These are phyloP conservation scores for Lipomyces spencermartinsiae DNA, from an alignment of 805 yeast species.

Conservation along the genomic window DNA sequence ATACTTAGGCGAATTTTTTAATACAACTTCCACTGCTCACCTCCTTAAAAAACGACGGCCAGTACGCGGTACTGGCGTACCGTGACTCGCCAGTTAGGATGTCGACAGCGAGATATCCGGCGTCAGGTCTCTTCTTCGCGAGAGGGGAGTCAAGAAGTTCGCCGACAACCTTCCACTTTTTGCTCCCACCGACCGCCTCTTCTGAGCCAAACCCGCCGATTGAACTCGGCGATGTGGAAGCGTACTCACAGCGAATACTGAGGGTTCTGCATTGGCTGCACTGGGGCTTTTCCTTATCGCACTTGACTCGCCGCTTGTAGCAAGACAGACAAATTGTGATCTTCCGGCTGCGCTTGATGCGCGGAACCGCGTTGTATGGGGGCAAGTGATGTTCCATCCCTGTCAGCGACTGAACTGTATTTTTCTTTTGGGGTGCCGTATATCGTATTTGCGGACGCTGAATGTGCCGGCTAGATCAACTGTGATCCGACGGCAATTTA, in stretches of 20 bases:
- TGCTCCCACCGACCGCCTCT: not conserved
- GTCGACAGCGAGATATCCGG: conserved; percentile 28
- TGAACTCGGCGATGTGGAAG: not conserved
- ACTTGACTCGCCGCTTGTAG: conserved; percentile 32
- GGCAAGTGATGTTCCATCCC: too few relatives aligned
- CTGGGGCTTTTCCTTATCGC: conserved; percentile 25
- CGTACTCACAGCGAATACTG: conserved; percentile 25
- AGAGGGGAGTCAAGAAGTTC: conserved; percentile 12
- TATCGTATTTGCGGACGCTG: too few relatives aligned
- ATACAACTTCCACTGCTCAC: conserved; percentile 7
- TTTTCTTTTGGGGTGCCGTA: too few relatives aligned
- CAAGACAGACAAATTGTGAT: conserved; percentile 32
- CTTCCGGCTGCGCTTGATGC: conserved; percentile 28
- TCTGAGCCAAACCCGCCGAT: too few relatives aligned
- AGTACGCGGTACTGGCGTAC: conserved; percentile 24
- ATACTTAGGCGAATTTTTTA: not conserved
- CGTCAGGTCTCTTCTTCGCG: conserved; percentile 6
- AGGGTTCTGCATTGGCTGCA: conserved; percentile 29
- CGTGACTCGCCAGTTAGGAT: conserved; percentile 12
- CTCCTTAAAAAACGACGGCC: conserved; percentile 28
- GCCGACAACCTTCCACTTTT: conserved; percentile 5
- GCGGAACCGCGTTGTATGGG: not conserved
- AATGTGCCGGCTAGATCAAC: too few relatives aligned
- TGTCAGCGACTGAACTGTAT: too few relatives aligned
- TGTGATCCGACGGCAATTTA: too few relatives aligned